These are phyloP conservation scores for Suillus brevipes DNA, from an alignment of 768 basidiomycete genomes.

Conservation along the genomic window DNA sequence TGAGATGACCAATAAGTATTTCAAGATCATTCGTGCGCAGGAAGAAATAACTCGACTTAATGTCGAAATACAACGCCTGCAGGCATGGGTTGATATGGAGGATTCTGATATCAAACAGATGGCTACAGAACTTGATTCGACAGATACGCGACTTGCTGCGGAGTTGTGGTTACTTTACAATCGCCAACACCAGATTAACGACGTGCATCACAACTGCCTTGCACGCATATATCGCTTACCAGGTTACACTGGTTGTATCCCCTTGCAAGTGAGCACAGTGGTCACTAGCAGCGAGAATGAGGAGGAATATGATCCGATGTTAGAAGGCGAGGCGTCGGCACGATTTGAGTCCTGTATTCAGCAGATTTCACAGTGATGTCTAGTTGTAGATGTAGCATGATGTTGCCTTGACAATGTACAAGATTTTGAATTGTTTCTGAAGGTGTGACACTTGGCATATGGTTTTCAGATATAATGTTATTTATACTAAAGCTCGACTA, in stretches of 20 bases:
- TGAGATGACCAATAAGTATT: constrained; percentile 23
- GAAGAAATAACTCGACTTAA: constrained; percentile 30
- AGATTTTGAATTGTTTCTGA: not conserved
- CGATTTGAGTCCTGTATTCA: not conserved
- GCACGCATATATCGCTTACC: not conserved
- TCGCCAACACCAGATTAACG: not conserved
- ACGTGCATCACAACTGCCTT: not conserved
- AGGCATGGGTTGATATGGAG: constrained; percentile 19
- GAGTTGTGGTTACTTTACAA: not conserved
- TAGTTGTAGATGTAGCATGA: not conserved
- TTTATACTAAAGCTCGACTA: too few relatives aligned
- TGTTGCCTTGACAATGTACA: not conserved
- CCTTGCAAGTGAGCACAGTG: not conserved
- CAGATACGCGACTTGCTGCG: not conserved
- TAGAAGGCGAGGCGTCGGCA: not conserved
- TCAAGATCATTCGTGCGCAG: constrained; percentile 23
- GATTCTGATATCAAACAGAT: constrained; percentile 9
- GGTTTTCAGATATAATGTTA: too few relatives aligned
- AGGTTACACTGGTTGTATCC: constrained; percentile 1
- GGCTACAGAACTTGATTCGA: not conserved
- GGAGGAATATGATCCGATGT: not conserved
- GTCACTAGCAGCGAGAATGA: not conserved
- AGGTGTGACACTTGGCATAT: too few relatives aligned
- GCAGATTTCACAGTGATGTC: not conserved
- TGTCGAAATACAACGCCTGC: constrained; percentile 25